A percentile compares a stretch with the other conserved stretches of the same genome.
phyloP scores from a whole-genome alignment of 2,329 filamentous ascomycete species.

The Fusarium mexicanum region DNA sequence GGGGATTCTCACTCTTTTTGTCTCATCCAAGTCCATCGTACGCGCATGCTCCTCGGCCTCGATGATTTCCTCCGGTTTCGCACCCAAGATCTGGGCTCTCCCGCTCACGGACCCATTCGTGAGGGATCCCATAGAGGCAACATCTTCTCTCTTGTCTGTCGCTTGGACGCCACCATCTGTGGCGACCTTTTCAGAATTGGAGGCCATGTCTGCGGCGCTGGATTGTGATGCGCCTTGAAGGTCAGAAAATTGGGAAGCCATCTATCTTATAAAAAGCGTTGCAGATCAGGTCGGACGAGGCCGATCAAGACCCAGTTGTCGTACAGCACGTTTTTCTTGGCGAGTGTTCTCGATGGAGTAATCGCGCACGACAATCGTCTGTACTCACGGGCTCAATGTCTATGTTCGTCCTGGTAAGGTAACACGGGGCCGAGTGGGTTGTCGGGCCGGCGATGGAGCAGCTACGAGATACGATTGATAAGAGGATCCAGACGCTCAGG shows the following conservation, averaged over 20 bases:
- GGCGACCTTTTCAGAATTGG: neutral
- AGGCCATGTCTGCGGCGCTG: neutral
- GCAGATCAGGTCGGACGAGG: neutral
- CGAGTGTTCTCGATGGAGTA: neutral
- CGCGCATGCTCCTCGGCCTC: slow-evolving; percentile 29
- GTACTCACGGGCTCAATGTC: neutral
- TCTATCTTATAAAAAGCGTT: neutral
- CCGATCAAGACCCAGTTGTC: neutral
- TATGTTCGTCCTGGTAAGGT: neutral
- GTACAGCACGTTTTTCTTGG: slow-evolving; percentile 5
- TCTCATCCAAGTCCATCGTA: slow-evolving; percentile 14
- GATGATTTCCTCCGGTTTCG: slow-evolving; percentile 20
- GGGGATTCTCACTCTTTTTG: neutral
- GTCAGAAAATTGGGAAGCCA: neutral
- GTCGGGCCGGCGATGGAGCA: neutral
- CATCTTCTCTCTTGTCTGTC: neutral
- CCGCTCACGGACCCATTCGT: slow-evolving; percentile 7
- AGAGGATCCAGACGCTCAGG: neutral
- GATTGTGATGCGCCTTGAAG: neutral
- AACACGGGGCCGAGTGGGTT: neutral
- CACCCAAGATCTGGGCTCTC: slow-evolving; percentile 11
- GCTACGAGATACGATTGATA: neutral
- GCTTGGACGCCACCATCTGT: neutral
- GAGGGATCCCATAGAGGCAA: neutral
- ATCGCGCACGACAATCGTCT: neutral